Conservation (phyloP, 2,329 filamentous ascomycete genomes). For the Didymellaceae sp. region DNA sequence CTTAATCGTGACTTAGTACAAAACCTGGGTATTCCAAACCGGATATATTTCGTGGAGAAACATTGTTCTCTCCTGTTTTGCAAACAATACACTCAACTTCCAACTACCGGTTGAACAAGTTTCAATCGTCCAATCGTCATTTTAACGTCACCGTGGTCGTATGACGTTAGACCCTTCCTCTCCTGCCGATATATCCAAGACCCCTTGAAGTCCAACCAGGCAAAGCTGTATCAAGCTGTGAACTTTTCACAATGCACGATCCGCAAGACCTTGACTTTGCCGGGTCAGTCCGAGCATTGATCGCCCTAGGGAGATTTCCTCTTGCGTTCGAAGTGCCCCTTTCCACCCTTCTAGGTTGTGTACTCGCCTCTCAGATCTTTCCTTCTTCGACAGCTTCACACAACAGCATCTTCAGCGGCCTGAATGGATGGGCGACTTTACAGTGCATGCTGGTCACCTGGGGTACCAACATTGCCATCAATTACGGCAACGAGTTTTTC, state of each 20-base stretch:
- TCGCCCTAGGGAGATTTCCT: constrained; percentile 3
- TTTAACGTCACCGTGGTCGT: too few relatives aligned
- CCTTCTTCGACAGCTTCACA: neutral
- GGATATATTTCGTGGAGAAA: too few relatives aligned
- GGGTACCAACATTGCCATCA: constrained; percentile 9
- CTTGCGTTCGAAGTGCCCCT: constrained; percentile 2
- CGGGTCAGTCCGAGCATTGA: constrained; percentile 1
- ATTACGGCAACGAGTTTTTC: neutral
- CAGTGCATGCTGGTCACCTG: constrained; percentile 9
- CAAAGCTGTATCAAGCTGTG: neutral
- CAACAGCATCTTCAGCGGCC: constrained; percentile 5
- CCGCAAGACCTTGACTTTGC: constrained; percentile 1
- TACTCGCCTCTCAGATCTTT: constrained; percentile 4
- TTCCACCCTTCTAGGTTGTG: constrained; percentile 2
- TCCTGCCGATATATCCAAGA: too few relatives aligned
- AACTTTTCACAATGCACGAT: constrained; percentile 1
- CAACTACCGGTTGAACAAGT: too few relatives aligned
- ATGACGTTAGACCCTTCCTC: too few relatives aligned
- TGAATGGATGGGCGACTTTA: constrained; percentile 10
- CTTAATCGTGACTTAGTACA: too few relatives aligned
- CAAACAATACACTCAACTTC: too few relatives aligned
- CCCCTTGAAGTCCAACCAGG: neutral
- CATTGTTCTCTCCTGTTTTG: too few relatives aligned
- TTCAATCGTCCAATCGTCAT: too few relatives aligned
- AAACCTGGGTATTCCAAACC: too few relatives aligned